Base-by-base conservation (phyloP, 139 green algal genomes). In the Coelastrella sp. region DNA sequence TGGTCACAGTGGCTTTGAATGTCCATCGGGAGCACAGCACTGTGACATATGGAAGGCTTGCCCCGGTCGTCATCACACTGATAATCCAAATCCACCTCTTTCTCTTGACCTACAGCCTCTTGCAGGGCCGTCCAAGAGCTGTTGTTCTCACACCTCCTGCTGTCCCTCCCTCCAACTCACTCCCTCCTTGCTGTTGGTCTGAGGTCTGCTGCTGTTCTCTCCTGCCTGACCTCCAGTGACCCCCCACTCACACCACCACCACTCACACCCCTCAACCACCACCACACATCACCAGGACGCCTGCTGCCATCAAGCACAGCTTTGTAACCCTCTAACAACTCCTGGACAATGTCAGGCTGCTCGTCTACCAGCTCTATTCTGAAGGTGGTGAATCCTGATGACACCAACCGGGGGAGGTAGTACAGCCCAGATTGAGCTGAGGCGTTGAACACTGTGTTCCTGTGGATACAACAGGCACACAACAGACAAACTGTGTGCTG, bases 381-480 rank as follows among this genome's bases (percentile, higher is more conserved):
- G 53, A 94, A 88, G 3, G 68, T 66, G 35, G 86, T 37, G 21
- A 89, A 81, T 7, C 93, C 91, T 2, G 89, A 86, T 25, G 50
- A 64, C 13, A 89, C 6, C 51, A 95, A 76, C 23, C 84, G 73
- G 7, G 75, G 78, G 13, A 91, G 3, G 64, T 89, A 89, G 74
- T 89, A 91, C 38, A 84, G 37, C 43, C 81, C 88, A 11, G 84
- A 90, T 59, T 92, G 89, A 41, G 94, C 94, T 11, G 85, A 23
- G 0, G 93, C 94, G 41, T 97, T 96, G 88, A 97, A 98, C 38
- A 98, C 93, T 1, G 95, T 98, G 91, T 98, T 97, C 48, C 94
- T 64, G 59, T 67, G 59, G 0, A 35, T n/a, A n/a, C n/a, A n/a
- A n/a, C n/a, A n/a, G n/a, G n/a, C n/a, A n/a, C n/a, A n/a, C n/a